Conservation (phyloP, 2,329 filamentous ascomycete species). For the Corniculantispora saksenae region DNA sequence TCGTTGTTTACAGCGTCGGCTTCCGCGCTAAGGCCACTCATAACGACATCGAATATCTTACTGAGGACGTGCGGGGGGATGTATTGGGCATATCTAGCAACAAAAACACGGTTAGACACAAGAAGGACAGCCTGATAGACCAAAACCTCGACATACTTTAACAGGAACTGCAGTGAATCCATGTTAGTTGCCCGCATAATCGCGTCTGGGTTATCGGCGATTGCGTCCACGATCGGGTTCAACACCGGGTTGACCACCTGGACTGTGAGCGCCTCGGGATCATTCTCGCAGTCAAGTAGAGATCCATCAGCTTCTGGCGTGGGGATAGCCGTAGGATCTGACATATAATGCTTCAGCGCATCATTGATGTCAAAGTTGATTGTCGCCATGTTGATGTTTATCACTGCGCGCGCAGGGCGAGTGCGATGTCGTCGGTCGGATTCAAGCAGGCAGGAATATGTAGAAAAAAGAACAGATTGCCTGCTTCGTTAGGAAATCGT, state of each 20-base stretch:
- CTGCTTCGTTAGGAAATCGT: not conserved
- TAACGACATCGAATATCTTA: constrained; percentile 89
- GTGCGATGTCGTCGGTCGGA: constrained; percentile 20
- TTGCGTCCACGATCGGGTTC: constrained; percentile 88
- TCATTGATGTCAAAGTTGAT: constrained; percentile 94
- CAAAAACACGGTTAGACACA: not conserved
- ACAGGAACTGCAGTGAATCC: constrained; percentile 90
- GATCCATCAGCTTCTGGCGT: constrained; percentile 83
- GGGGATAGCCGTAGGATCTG: constrained; percentile 79
- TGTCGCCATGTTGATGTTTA: constrained; percentile 61
- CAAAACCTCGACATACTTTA: constrained; percentile 72
- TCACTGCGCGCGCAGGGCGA: constrained; percentile 25
- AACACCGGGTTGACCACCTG: constrained; percentile 80
- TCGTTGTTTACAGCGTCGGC: constrained; percentile 84
- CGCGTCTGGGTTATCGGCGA: constrained; percentile 89
- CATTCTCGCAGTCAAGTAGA: constrained; percentile 88
- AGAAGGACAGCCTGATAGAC: constrained; percentile 16
- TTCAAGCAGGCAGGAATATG: not conserved
- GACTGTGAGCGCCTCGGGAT: constrained; percentile 79
- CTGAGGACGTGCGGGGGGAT: constrained; percentile 81
- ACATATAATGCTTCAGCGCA: constrained; percentile 94
- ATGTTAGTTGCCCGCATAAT: constrained; percentile 77
- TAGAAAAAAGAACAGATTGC: not conserved
- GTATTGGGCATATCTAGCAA: constrained; percentile 73
- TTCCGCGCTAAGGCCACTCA: constrained; percentile 81